phyloP scores from a whole-genome alignment of 805 yeast genomes.

The Saturnispora bothae region DNA sequence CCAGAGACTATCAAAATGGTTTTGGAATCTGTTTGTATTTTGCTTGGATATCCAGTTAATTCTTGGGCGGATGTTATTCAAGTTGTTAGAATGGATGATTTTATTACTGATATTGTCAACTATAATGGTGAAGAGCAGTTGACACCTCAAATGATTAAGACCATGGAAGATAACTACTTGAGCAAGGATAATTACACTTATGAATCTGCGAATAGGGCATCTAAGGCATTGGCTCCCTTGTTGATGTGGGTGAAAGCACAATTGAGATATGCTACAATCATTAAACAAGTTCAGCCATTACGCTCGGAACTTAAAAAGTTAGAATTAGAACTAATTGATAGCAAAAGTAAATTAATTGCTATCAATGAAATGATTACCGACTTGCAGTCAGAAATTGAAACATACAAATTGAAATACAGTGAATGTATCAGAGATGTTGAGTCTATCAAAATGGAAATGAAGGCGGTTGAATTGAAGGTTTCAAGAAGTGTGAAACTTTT shows the following conservation, averaged over 20 bases:
- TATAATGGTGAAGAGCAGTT: slow-evolving; percentile 57
- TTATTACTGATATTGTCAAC: slow-evolving; percentile 69
- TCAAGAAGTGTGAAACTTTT: slow-evolving; percentile 51
- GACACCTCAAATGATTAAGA: slow-evolving; percentile 38
- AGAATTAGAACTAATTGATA: slow-evolving; percentile 49
- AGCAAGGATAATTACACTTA: slow-evolving; percentile 54
- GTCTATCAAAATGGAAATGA: slow-evolving; percentile 61
- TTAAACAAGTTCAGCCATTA: slow-evolving; percentile 67
- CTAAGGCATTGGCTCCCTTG: slow-evolving; percentile 92
- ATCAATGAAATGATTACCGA: slow-evolving; percentile 75
- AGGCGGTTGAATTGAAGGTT: slow-evolving; percentile 47
- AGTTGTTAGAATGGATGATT: slow-evolving; percentile 77
- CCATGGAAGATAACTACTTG: slow-evolving; percentile 52
- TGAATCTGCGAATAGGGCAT: slow-evolving; percentile 74
- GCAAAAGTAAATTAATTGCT: slow-evolving; percentile 61
- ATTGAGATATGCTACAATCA: slow-evolving; percentile 58
- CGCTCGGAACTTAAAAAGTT: slow-evolving; percentile 50
- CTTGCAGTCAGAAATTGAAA: slow-evolving; percentile 55
- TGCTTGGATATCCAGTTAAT: slow-evolving; percentile 60
- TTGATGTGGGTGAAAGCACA: slow-evolving; percentile 87
- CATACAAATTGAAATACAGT: slow-evolving; percentile 60
- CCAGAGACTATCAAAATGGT: slow-evolving; percentile 80
- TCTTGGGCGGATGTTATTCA: slow-evolving; percentile 78
- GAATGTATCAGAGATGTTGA: slow-evolving; percentile 71
- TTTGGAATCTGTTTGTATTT: slow-evolving; percentile 75